These are phyloP conservation scores for Saccharomyces hybrid DNA, from an alignment of 1,139 yeast species.

Conservation along the genomic window DNA sequence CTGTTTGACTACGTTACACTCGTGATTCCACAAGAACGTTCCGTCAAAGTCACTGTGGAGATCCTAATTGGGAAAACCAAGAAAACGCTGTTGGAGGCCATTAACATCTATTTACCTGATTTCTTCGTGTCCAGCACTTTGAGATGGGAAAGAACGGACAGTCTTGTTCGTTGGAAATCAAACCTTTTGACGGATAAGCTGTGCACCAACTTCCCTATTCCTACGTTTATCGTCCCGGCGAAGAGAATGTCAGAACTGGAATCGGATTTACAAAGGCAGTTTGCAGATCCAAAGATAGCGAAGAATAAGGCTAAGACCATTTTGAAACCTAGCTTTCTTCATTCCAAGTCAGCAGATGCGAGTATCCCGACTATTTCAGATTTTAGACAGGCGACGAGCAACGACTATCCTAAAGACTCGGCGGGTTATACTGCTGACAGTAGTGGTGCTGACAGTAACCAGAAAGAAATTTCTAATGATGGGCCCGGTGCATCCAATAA, in stretches of 20 bases:
- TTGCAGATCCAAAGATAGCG: not conserved
- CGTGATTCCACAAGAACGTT: slow-evolving; percentile 41
- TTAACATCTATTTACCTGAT: slow-evolving; percentile 55
- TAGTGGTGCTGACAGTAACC: not conserved
- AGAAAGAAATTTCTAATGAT: not conserved
- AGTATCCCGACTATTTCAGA: not conserved
- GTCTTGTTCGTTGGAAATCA: slow-evolving; percentile 53
- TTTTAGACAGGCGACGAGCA: not conserved
- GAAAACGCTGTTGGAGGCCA: slow-evolving; percentile 51
- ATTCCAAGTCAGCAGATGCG: not conserved
- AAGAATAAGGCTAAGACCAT: not conserved
- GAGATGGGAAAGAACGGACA: slow-evolving; percentile 42
- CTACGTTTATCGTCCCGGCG: slow-evolving; percentile 62
- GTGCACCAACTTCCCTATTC: slow-evolving; percentile 58
- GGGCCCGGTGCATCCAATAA: not conserved
- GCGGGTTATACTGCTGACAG: not conserved
- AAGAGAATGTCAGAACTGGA: slow-evolving; percentile 53
- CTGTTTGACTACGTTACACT: slow-evolving; percentile 43
- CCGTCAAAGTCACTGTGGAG: slow-evolving; percentile 55
- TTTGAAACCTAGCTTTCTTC: not conserved
- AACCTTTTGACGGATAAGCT: slow-evolving; percentile 55
- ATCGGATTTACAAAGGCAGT: slow-evolving; percentile 23
- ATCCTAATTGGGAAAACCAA: slow-evolving; percentile 46
- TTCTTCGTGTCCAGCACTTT: slow-evolving; percentile 45
- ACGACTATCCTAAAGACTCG: not conserved